Percentiles rank a stretch among this genome's conserved stretches.
These are phyloP conservation scores for Ophiostoma ips DNA, from an alignment of 2,329 filamentous ascomycete genomes.

Conservation along the genomic window DNA sequence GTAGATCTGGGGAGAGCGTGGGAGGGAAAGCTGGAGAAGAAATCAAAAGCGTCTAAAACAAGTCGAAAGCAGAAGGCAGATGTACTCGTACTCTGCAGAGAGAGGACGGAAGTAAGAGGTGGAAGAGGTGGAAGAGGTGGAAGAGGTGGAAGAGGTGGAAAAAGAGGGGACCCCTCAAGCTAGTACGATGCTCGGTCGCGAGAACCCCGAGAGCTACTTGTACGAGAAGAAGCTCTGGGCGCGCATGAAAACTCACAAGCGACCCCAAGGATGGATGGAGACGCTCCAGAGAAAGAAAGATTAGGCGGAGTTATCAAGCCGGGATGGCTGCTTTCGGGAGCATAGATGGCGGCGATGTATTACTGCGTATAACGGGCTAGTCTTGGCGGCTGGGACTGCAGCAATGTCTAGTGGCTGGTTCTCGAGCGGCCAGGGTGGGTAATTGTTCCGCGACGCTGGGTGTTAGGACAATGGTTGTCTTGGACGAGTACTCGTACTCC, in stretches of 20 bases:
- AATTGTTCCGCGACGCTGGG: too few relatives aligned
- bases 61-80: not conserved
- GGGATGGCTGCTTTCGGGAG: conserved; percentile 5
- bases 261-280: not conserved
- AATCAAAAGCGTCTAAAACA: not conserved
- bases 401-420: not conserved
- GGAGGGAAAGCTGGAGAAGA: not conserved
- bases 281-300: not conserved
- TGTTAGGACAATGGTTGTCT: too few relatives aligned
- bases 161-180: too few relatives aligned
- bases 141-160: too few relatives aligned
- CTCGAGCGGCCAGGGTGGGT: too few relatives aligned
- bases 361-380: not conserved
- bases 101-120: not conserved
- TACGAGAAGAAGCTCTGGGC: not conserved
- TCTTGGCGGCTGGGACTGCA: not conserved
- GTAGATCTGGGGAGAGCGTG: not conserved
- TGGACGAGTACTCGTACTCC: too few relatives aligned
- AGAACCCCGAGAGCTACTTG: too few relatives aligned
- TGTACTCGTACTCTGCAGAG: too few relatives aligned
- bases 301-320: conserved; percentile 4
- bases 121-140: too few relatives aligned
- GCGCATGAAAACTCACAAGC: not conserved
- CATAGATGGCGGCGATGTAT: not conserved
- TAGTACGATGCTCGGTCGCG: too few relatives aligned